A percentile compares a stretch with the other conserved stretches of the same genome.
These are phyloP conservation scores for Neurospora intermedia DNA, from an alignment of 495 filamentous ascomycete species.

Conservation along the genomic window DNA sequence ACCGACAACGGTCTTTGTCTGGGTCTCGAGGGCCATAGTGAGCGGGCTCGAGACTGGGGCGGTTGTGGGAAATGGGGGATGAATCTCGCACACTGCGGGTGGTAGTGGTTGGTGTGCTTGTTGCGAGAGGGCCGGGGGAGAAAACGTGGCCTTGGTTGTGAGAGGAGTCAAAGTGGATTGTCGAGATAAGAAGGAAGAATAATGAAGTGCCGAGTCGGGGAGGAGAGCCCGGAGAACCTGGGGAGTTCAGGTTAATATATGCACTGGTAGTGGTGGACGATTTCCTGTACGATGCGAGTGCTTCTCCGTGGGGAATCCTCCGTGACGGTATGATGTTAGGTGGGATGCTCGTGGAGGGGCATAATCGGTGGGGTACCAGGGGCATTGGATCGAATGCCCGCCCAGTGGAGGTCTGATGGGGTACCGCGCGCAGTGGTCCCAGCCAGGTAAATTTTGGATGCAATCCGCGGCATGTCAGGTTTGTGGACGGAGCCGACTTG, in stretches of 20 bases:
- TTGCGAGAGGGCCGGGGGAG: constrained; percentile 27
- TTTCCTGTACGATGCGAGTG: constrained; percentile 4
- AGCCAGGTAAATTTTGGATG: neutral
- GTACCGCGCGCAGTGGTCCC: neutral
- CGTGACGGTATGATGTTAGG: neutral
- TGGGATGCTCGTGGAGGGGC: neutral
- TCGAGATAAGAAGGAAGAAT: constrained; percentile 24
- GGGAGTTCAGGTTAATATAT: constrained; percentile 8
- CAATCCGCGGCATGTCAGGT: neutral
- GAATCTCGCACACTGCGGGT: constrained; percentile 33
- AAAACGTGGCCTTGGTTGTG: constrained; percentile 20
- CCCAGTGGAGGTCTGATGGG: neutral
- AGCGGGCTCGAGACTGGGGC: constrained; percentile 35
- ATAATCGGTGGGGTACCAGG: neutral
- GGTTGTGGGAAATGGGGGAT: constrained; percentile 34
- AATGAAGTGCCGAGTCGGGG: constrained; percentile 23
- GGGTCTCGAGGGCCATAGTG: constrained; percentile 53
- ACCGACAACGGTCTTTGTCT: constrained; percentile 65
- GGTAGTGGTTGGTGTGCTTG: constrained; percentile 10
- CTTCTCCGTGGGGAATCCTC: neutral
- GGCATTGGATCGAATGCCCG: neutral
- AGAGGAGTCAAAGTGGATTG: constrained; percentile 13
- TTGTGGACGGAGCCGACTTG: neutral
- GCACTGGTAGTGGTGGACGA: neutral
- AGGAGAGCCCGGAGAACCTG: constrained; percentile 22